These are phyloP conservation scores for Ogataea minuta DNA, from an alignment of 805 yeast species.

Conservation along the genomic window DNA sequence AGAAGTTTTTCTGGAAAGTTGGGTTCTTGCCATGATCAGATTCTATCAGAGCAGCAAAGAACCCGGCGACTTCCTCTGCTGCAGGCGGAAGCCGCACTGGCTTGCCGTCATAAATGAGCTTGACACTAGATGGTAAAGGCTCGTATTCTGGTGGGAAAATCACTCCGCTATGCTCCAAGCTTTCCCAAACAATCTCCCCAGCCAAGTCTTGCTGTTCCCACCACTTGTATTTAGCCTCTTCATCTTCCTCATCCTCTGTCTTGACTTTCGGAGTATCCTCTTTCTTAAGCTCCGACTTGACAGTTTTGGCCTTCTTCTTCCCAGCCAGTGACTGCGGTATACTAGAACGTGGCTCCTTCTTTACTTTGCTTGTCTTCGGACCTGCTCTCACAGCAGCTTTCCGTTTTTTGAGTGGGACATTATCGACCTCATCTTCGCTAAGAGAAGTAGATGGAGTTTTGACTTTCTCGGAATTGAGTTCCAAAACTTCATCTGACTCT, in stretches of 20 bases:
- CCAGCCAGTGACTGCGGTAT: slow-evolving; percentile 1
- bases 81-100: slow-evolving; percentile 72
- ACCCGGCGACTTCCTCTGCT: slow-evolving; percentile 97
- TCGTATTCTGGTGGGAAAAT: slow-evolving; percentile 91
- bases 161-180: slow-evolving; percentile 86
- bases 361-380: slow-evolving; percentile 17
- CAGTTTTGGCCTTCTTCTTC: slow-evolving; percentile 6
- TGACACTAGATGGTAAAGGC: slow-evolving; percentile 76
- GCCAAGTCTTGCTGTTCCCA: slow-evolving; percentile 78
- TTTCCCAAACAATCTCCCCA: slow-evolving; percentile 81
- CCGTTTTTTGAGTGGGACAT: slow-evolving; percentile 15
- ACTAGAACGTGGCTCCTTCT: slow-evolving; percentile 13
- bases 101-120: slow-evolving; percentile 69
- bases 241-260: slow-evolving; percentile 42
- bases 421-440: slow-evolving; percentile 21
- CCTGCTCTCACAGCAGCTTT: slow-evolving; percentile 6
- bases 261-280: slow-evolving; percentile 20
- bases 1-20: slow-evolving; percentile 82
- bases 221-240: slow-evolving; percentile 69
- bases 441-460: slow-evolving; percentile 20
- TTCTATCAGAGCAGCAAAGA: slow-evolving; percentile 83
- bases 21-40: slow-evolving; percentile 89
- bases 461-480: background rate
- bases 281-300: slow-evolving; percentile 11
- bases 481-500: slow-evolving; percentile 14